A percentile compares a stretch with the other conserved stretches of the same genome.
These are phyloP conservation scores for Colletotrichum shisoi DNA, from an alignment of 2,329 filamentous ascomycete species.

Conservation along the genomic window DNA sequence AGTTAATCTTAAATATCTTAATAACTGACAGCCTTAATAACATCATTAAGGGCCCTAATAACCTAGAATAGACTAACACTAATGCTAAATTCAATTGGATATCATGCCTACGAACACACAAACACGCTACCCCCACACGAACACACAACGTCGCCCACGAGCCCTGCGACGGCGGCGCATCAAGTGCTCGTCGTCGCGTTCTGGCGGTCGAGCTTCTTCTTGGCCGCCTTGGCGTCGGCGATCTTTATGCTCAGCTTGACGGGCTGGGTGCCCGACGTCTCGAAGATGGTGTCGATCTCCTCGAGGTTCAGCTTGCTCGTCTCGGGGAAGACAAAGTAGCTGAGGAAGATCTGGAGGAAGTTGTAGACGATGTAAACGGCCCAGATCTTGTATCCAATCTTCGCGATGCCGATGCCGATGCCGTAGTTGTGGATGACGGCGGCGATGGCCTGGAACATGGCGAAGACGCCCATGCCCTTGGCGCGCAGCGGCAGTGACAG, in stretches of 20 bases:
- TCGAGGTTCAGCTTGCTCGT: slow-evolving; percentile 60
- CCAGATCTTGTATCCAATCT: slow-evolving; percentile 61
- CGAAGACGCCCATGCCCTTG: slow-evolving; percentile 56
- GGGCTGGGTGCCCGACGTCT: slow-evolving; percentile 33
- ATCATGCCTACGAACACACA: background rate
- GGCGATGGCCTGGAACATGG: slow-evolving; percentile 55
- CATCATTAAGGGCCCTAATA: too few species aligned
- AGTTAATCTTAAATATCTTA: too few species aligned
- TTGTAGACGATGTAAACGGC: slow-evolving; percentile 61
- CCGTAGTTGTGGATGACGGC: slow-evolving; percentile 56
- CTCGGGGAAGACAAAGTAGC: slow-evolving; percentile 62
- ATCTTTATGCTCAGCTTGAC: slow-evolving; percentile 39
- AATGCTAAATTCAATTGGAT: background rate
- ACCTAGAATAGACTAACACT: too few species aligned
- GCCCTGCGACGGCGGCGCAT: background rate
- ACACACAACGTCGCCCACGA: too few species aligned
- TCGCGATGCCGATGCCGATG: slow-evolving; percentile 56
- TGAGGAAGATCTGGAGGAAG: slow-evolving; percentile 54
- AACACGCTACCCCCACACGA: background rate
- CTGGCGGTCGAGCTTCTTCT: slow-evolving; percentile 26
- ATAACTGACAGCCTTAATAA: too few species aligned
- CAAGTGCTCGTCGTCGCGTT: background rate
- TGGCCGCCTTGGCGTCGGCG: slow-evolving; percentile 36
- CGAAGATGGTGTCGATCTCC: slow-evolving; percentile 66
- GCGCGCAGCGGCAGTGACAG: slow-evolving; percentile 55